A percentile compares a stretch with the other conserved stretches of the same genome.
Evolutionary conservation across 1,284 basidiomycete species (phyloP).

Genomic region (Fomitopsis schrenkii): DNA sequence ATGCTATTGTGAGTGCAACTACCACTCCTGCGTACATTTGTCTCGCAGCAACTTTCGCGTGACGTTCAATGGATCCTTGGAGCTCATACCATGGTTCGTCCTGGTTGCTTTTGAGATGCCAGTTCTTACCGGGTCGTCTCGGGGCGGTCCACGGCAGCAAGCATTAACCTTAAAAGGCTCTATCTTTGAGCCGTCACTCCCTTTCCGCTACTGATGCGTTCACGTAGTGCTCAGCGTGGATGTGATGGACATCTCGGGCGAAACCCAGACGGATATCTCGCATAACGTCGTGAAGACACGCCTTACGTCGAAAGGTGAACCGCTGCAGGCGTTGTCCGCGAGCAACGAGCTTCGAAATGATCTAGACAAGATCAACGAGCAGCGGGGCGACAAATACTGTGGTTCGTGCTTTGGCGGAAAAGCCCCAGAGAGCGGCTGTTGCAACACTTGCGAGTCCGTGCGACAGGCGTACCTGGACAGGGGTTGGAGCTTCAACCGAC

Average conservation of each 20-base stretch:
- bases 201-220: not conserved
- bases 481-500: slow-evolving; percentile 94
- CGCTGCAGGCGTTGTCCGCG: slow-evolving; percentile 47
- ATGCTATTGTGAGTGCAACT: slow-evolving; percentile 79
- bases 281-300: slow-evolving; percentile 90
- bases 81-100: not conserved
- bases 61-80: not conserved
- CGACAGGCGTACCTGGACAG: slow-evolving; percentile 85
- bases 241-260: slow-evolving; percentile 98
- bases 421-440: slow-evolving; percentile 82
- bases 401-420: slow-evolving; percentile 97
- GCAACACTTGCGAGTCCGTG: slow-evolving; percentile 96
- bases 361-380: slow-evolving; percentile 71
- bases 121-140: no score
- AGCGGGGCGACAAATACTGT: slow-evolving; percentile 70
- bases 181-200: not conserved
- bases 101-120: not conserved
- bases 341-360: slow-evolving; percentile 78
- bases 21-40: not conserved
- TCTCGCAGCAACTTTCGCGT: not conserved
- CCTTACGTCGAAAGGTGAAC: slow-evolving; percentile 56
- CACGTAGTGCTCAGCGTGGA: slow-evolving; percentile 85
- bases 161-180: not conserved
- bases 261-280: slow-evolving; percentile 85
- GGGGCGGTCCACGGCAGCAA: no score